Percentiles rank a stretch among this genome's conserved stretches.
Evolutionary conservation across 2,329 filamentous ascomycete species (phyloP).

Genomic region (Paecilomyces variotii): DNA sequence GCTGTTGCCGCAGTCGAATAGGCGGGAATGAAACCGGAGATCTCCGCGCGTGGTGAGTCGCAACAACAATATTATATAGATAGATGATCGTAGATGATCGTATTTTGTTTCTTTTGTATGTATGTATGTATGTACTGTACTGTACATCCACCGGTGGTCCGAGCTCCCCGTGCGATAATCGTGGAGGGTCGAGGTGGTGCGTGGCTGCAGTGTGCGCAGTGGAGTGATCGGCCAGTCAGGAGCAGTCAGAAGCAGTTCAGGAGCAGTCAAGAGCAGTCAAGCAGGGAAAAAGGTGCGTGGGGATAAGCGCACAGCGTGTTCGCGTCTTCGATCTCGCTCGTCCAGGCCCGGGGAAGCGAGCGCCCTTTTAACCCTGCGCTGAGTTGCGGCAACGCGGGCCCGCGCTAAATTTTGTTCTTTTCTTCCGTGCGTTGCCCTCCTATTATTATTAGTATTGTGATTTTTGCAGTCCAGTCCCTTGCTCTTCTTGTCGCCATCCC

Average conservation of each 20-base stretch:
- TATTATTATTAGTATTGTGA: background rate
- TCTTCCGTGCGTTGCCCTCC: constrained; percentile 1
- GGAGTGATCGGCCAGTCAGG: background rate
- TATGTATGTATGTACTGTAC: background rate
- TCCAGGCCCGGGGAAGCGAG: constrained; percentile 12
- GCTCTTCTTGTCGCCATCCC: background rate
- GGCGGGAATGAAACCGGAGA: background rate
- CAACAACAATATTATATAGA: background rate
- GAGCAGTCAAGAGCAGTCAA: background rate
- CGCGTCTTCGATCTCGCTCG: background rate
- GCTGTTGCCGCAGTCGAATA: background rate
- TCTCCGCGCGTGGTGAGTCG: background rate
- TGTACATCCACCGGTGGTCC: background rate
- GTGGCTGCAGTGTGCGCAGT: constrained; percentile 4
- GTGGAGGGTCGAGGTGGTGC: background rate
- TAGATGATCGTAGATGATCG: too few relatives aligned
- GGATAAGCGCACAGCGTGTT: background rate
- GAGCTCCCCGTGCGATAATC: background rate
- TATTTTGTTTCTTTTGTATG: background rate
- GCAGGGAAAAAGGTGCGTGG: background rate
- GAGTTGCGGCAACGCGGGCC: constrained; percentile 4
- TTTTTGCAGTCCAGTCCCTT: background rate
- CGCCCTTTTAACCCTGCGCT: constrained; percentile 30
- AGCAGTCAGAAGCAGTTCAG: too few relatives aligned
- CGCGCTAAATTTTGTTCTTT: constrained; percentile 14